These are phyloP conservation scores for Oxyria digyna DNA, from an alignment of 148 eudicot species.

Conservation along the genomic window DNA sequence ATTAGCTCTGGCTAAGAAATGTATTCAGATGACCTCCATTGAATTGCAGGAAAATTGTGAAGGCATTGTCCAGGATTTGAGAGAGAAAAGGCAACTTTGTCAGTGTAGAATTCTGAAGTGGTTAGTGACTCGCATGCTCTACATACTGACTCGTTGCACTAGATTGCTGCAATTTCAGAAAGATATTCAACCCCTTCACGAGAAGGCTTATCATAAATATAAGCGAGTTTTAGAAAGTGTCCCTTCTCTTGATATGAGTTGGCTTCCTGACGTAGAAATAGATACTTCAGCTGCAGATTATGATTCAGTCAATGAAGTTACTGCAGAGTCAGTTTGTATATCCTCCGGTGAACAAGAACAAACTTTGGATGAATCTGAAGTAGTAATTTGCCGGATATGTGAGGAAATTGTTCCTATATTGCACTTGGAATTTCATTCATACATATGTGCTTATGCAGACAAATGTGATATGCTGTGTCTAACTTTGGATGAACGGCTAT, in stretches of 20 bases:
- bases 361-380: background rate
- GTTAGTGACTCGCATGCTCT: slow-evolving; percentile 48
- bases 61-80: slow-evolving; percentile 42
- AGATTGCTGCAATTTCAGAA: slow-evolving; percentile 56
- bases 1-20: slow-evolving; percentile 26
- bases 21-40: slow-evolving; percentile 30
- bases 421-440: slow-evolving; percentile 50
- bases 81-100: slow-evolving; percentile 39
- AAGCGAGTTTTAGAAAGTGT: slow-evolving; percentile 40
- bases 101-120: slow-evolving; percentile 35
- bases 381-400: slow-evolving; percentile 50
- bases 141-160: slow-evolving; percentile 58
- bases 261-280: slow-evolving; percentile 26
- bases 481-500: slow-evolving; percentile 35
- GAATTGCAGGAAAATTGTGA: slow-evolving; percentile 47
- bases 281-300: slow-evolving; percentile 20
- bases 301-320: background rate
- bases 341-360: background rate
- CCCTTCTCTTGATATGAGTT: slow-evolving; percentile 39
- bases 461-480: slow-evolving; percentile 32
- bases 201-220: slow-evolving; percentile 30
- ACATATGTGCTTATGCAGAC: slow-evolving; percentile 57
- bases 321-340: too few relatives aligned
- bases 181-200: slow-evolving; percentile 33
- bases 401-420: slow-evolving; percentile 39